phyloP scores from a whole-genome alignment of 2,329 filamentous ascomycete species.

The Aspergillus puulaauensis region DNA sequence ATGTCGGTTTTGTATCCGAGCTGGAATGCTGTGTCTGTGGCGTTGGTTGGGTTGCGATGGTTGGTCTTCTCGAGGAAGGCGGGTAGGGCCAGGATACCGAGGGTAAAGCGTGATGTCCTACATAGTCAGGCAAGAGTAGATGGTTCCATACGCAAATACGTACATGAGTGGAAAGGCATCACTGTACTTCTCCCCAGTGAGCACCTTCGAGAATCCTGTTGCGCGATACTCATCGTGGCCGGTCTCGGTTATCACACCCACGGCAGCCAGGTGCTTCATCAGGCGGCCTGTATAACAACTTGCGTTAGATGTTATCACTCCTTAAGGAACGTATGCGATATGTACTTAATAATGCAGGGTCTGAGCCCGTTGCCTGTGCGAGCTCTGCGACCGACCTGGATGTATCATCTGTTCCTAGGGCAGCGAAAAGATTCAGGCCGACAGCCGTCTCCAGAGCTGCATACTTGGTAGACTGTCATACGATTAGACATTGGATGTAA shows the following conservation, averaged over 20 bases:
- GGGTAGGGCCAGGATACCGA: conserved; percentile 26
- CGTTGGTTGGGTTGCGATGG: conserved; percentile 28
- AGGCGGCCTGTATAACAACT: conserved; percentile 22
- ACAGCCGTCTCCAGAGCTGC: conserved; percentile 24
- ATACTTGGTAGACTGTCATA: conserved; percentile 15
- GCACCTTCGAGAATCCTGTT: conserved; percentile 31
- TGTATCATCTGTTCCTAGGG: conserved; percentile 19
- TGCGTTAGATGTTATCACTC: too few species aligned
- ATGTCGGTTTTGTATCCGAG: conserved; percentile 26
- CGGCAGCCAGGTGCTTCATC: conserved; percentile 35
- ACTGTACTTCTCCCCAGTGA: conserved; percentile 23
- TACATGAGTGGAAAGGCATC: conserved; percentile 29
- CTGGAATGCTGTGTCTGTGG: conserved; percentile 25
- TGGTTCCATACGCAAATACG: neutral
- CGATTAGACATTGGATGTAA: neutral
- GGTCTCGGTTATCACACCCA: conserved; percentile 35
- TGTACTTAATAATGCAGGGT: conserved; percentile 19
- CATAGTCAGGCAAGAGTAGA: neutral
- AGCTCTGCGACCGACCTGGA: conserved; percentile 22
- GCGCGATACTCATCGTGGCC: conserved; percentile 32
- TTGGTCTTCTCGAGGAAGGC: conserved; percentile 25
- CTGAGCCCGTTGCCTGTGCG: conserved; percentile 19
- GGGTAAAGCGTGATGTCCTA: conserved; percentile 27
- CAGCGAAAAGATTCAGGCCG: conserved; percentile 21
- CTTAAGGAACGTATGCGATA: too few species aligned